These are phyloP conservation scores for Candida vartiovaarae DNA, from an alignment of 805 yeast genomes.

Conservation along the genomic window DNA sequence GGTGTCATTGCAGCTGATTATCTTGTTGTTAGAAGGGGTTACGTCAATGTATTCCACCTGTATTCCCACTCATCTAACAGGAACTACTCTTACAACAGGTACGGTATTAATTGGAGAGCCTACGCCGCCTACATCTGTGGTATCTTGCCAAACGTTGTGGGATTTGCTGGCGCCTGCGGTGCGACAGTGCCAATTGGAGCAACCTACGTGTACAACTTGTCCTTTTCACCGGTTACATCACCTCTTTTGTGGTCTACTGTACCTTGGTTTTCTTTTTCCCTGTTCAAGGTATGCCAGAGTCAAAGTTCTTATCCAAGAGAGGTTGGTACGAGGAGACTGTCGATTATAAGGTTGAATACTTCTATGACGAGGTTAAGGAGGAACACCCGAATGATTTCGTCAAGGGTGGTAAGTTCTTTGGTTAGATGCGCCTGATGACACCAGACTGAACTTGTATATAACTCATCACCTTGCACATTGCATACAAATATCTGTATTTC, in stretches of 20 bases:
- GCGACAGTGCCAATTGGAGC: slow-evolving; percentile 79
- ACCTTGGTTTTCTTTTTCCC: slow-evolving; percentile 48
- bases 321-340: slow-evolving; percentile 37
- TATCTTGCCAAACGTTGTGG: slow-evolving; percentile 76
- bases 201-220: slow-evolving; percentile 59
- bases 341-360: slow-evolving; percentile 10
- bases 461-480: too few relatives aligned
- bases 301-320: slow-evolving; percentile 34
- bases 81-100: slow-evolving; percentile 50
- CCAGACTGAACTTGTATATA: too few relatives aligned
- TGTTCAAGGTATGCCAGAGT: slow-evolving; percentile 36
- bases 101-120: slow-evolving; percentile 82
- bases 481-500: too few relatives aligned
- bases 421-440: neutral
- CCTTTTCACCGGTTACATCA: slow-evolving; percentile 71
- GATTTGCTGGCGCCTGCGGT: slow-evolving; percentile 79
- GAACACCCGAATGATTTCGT: slow-evolving; percentile 16
- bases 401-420: slow-evolving; percentile 5
- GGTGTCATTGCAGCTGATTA: slow-evolving; percentile 71
- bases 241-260: slow-evolving; percentile 50
- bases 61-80: slow-evolving; percentile 39
- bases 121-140: slow-evolving; percentile 74
- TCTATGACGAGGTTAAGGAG: slow-evolving; percentile 9
- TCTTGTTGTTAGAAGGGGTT: slow-evolving; percentile 67
- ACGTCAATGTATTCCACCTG: slow-evolving; percentile 54